A percentile compares a stretch with the other conserved stretches of the same genome.
Conservation (phyloP, 116 monocot genomes). For the Iris pallida region DNA sequence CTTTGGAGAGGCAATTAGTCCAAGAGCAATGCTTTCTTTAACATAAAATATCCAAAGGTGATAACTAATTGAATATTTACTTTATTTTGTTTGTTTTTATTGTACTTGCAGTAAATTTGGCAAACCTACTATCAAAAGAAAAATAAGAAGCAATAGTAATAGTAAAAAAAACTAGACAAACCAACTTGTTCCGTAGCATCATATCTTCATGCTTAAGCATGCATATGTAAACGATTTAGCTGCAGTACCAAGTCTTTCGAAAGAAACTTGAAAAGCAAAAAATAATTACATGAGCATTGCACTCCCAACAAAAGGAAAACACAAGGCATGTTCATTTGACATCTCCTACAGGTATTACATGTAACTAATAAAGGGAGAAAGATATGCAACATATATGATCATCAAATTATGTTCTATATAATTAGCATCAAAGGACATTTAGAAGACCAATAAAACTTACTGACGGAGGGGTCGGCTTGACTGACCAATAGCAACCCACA, state of each 20-base stretch:
- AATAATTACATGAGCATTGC: constrained; percentile 98
- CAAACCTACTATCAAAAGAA: no score
- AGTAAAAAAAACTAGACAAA: no score
- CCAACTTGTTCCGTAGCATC: no score
- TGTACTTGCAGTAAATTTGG: no score
- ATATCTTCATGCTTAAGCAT: no score
- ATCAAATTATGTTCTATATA: neutral
- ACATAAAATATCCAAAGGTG: no score
- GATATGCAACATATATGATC: neutral
- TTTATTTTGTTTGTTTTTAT: no score
- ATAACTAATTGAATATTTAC: no score
- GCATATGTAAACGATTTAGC: no score
- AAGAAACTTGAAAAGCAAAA: constrained; percentile 89
- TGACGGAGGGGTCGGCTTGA: constrained; percentile 89
- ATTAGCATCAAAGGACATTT: neutral
- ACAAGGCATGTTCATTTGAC: constrained; percentile 97
- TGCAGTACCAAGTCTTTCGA: constrained; percentile 97
- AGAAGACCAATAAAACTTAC: constrained; percentile 34
- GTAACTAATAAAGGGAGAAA: neutral
- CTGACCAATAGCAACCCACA: constrained; percentile 92
- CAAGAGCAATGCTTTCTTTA: no score
- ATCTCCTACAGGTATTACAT: constrained; percentile 69
- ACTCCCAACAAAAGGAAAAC: constrained; percentile 95
- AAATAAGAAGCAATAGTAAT: no score
- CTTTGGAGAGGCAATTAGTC: no score